Conservation (phyloP, 768 basidiomycete species). For the Boletus sp. region DNA sequence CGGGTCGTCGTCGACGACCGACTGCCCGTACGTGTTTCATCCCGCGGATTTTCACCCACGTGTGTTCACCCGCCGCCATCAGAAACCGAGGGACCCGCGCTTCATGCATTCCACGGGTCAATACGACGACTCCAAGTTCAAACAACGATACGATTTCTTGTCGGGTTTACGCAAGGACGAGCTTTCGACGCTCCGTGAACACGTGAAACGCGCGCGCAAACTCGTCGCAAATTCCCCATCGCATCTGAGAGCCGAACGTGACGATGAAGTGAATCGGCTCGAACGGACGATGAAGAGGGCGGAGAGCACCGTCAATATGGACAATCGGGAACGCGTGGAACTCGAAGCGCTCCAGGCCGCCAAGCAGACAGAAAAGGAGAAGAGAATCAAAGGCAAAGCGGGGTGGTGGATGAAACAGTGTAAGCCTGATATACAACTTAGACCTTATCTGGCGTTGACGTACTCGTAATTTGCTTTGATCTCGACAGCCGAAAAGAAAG, state of each 20-base stretch:
- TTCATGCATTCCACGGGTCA: slow-evolving; percentile 75
- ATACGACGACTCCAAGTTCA: slow-evolving; percentile 64
- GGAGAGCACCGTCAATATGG: slow-evolving; percentile 75
- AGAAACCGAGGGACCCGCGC: slow-evolving; percentile 86
- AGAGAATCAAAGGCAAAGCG: slow-evolving; percentile 72
- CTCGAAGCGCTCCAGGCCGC: slow-evolving; percentile 54
- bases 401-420: slow-evolving; percentile 85
- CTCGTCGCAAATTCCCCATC: slow-evolving; percentile 58
- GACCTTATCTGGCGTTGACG: neutral
- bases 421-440: slow-evolving; percentile 35
- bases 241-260: slow-evolving; percentile 57
- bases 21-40: slow-evolving; percentile 49
- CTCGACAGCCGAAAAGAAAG: slow-evolving; percentile 70
- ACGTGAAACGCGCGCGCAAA: slow-evolving; percentile 68
- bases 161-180: slow-evolving; percentile 63
- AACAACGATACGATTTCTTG: slow-evolving; percentile 73
- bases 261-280: slow-evolving; percentile 65
- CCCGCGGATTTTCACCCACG: neutral
- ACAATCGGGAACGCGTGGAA: slow-evolving; percentile 68
- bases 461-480: neutral
- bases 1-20: slow-evolving; percentile 68
- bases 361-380: slow-evolving; percentile 51
- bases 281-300: slow-evolving; percentile 73
- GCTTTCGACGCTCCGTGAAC: slow-evolving; percentile 59
- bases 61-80: neutral